Conservation (phyloP, 495 filamentous ascomycete species). For the Trichoderma gamsii region DNA sequence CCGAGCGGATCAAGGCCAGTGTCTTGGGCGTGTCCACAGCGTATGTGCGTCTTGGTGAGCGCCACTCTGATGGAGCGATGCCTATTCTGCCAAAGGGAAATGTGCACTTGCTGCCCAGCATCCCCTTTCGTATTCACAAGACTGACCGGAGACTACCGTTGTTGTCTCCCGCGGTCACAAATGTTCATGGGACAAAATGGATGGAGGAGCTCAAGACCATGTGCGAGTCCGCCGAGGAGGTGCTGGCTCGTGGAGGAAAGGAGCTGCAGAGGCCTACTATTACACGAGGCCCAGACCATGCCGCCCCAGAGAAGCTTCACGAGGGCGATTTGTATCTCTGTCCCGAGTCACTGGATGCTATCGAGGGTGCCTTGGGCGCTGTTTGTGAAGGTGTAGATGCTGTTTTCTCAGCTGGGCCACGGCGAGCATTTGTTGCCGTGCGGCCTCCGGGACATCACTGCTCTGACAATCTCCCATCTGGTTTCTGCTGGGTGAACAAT, state of each 20-base stretch:
- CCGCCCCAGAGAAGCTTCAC: constrained; percentile 53
- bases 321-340: constrained; percentile 87
- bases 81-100: constrained; percentile 49
- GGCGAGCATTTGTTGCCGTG: constrained; percentile 72
- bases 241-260: constrained; percentile 64
- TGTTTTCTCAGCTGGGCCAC: constrained; percentile 61
- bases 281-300: constrained; percentile 40
- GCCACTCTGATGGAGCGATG: constrained; percentile 66
- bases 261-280: constrained; percentile 62
- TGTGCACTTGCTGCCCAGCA: constrained; percentile 46
- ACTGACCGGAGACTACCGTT: constrained; percentile 60
- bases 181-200: constrained; percentile 81
- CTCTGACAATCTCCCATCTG: constrained; percentile 77
- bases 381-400: constrained; percentile 87
- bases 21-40: constrained; percentile 77
- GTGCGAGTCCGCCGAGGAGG: constrained; percentile 71
- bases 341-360: constrained; percentile 72
- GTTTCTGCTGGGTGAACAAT: constrained; percentile 98
- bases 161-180: constrained; percentile 62
- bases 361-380: constrained; percentile 83
- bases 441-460: constrained; percentile 93
- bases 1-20: constrained; percentile 82
- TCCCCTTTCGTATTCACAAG: constrained; percentile 80
- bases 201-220: constrained; percentile 84
- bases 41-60: constrained; percentile 76